Evolutionary conservation across 1,139 yeast species (phyloP).

Genomic region (Candida frijolesensis): DNA sequence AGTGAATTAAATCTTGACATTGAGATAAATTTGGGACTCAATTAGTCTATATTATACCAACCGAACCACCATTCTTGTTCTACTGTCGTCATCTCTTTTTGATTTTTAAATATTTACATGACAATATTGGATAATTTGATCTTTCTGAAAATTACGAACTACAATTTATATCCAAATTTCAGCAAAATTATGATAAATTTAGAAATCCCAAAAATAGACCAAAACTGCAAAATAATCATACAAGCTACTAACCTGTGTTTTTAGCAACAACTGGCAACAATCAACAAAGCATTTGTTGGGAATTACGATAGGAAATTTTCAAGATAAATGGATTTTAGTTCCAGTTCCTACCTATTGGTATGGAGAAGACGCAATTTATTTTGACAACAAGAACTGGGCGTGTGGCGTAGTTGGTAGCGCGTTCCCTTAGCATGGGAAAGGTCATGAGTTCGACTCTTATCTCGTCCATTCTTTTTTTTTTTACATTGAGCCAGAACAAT

Average conservation of each 20-base stretch:
- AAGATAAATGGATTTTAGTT: too few species aligned
- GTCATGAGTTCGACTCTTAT: conserved; percentile 70
- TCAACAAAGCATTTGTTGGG: not conserved
- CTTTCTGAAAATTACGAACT: too few species aligned
- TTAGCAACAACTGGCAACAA: not conserved
- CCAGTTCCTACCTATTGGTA: too few species aligned
- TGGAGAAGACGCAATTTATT: not conserved
- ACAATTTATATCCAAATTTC: not conserved
- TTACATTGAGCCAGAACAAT: too few species aligned
- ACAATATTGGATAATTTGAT: not conserved
- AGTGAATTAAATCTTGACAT: too few species aligned
- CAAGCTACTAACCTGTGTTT: not conserved
- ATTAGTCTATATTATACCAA: too few species aligned
- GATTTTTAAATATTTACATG: too few species aligned
- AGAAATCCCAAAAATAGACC: not conserved
- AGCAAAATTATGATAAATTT: not conserved
- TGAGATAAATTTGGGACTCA: not conserved
- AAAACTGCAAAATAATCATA: not conserved
- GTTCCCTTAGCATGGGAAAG: conserved; percentile 68
- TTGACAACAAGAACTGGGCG: conserved; percentile 38
- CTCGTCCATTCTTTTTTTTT: conserved; percentile 52
- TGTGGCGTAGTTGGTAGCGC: conserved; percentile 77
- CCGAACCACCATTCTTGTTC: too few species aligned
- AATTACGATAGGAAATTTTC: too few species aligned
- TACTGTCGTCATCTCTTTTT: too few species aligned